Evolutionary conservation across 2,329 filamentous ascomycete species (phyloP).

Genomic region (Neocucurbitaria cava): DNA sequence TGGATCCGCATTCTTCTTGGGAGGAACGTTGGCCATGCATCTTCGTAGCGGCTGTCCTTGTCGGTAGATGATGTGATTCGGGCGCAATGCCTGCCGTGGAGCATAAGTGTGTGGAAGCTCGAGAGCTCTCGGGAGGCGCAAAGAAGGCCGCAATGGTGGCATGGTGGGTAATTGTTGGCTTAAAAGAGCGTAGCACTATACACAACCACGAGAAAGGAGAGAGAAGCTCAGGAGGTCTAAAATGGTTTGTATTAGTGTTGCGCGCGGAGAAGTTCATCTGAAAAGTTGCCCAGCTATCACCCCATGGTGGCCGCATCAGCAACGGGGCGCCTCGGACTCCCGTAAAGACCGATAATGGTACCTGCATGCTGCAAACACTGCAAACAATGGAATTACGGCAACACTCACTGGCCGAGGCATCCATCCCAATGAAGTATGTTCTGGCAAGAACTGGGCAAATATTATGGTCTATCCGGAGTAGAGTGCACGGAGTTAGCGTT

Average conservation of each 20-base stretch:
- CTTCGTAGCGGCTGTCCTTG: slow-evolving; percentile 20
- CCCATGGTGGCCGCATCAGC: slow-evolving; percentile 38
- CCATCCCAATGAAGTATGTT: not conserved
- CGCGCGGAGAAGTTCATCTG: slow-evolving; percentile 8
- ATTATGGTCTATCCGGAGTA: not conserved
- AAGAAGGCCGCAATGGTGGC: slow-evolving; percentile 36
- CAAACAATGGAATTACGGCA: slow-evolving; percentile 14
- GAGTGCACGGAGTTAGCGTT: not conserved
- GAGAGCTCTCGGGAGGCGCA: slow-evolving; percentile 33
- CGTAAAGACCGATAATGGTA: slow-evolving; percentile 17
- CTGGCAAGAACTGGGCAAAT: not conserved
- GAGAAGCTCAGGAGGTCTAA: not conserved
- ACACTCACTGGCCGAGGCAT: not conserved
- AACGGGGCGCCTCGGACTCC: slow-evolving; percentile 22
- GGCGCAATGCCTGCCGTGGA: slow-evolving; percentile 27
- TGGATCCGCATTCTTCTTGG: slow-evolving; percentile 34
- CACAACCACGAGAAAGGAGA: slow-evolving; percentile 16
- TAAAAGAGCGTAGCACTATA: slow-evolving; percentile 17
- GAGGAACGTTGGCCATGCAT: slow-evolving; percentile 28
- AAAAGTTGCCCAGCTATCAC: slow-evolving; percentile 33
- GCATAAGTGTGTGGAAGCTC: slow-evolving; percentile 36
- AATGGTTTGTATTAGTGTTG: slow-evolving; percentile 14
- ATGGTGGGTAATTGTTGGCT: slow-evolving; percentile 32
- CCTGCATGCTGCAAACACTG: slow-evolving; percentile 23
- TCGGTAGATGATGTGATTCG: slow-evolving; percentile 20